phyloP scores from a whole-genome alignment of 139 green algal species.

The Tetraselmis chui region DNA sequence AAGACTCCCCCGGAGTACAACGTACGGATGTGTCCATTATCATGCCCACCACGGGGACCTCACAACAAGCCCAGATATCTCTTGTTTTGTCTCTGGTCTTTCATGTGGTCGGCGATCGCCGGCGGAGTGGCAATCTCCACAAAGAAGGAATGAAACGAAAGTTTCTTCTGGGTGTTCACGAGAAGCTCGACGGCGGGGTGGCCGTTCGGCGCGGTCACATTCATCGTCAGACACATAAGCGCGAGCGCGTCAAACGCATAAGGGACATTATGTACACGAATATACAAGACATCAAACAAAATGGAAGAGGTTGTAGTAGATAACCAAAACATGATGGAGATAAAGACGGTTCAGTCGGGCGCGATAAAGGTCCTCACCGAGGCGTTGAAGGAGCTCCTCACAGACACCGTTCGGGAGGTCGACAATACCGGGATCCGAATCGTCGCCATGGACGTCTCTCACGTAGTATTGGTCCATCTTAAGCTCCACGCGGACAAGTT shows the following conservation, averaged over 20 bases:
- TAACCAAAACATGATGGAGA: not conserved
- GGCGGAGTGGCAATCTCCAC: not conserved
- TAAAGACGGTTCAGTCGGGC: slow-evolving; percentile 9
- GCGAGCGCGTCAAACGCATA: not conserved
- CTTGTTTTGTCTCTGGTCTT: not conserved
- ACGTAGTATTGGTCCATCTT: slow-evolving; percentile 23
- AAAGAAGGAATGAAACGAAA: not conserved
- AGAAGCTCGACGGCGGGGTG: not conserved
- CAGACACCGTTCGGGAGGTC: slow-evolving; percentile 16
- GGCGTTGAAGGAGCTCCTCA: slow-evolving; percentile 26
- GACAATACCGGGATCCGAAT: slow-evolving; percentile 14
- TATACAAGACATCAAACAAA: not conserved
- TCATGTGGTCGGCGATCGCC: not conserved
- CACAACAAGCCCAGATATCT: not conserved
- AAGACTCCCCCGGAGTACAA: no score
- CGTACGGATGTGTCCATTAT: no score
- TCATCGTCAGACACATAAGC: not conserved
- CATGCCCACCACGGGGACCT: no score
- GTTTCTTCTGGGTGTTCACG: not conserved
- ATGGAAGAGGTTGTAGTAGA: not conserved
- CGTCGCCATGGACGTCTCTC: slow-evolving; percentile 5
- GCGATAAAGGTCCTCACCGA: slow-evolving; percentile 17
- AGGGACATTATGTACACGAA: not conserved
- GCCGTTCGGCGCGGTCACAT: not conserved
- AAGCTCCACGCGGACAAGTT: slow-evolving; percentile 16